Percentiles rank a stretch among this genome's conserved stretches.
Conservation (phyloP, 495 filamentous ascomycete species). For the Hyaloscypha finlandica region DNA sequence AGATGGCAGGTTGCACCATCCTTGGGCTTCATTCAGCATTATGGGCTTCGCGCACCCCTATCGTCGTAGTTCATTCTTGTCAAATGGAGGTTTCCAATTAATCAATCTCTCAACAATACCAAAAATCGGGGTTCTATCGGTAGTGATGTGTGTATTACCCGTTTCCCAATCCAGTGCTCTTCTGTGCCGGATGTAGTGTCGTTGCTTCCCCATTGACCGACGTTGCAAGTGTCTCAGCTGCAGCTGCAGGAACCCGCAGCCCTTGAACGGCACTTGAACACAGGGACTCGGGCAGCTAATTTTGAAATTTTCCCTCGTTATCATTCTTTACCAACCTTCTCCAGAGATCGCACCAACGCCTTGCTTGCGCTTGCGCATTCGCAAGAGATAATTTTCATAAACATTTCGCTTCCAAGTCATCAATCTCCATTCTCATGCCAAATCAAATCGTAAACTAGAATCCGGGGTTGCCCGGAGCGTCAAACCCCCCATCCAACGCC, state of each 20-base stretch:
- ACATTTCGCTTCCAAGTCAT: neutral
- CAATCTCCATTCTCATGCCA: neutral
- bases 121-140: neutral
- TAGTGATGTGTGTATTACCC: neutral
- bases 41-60: neutral
- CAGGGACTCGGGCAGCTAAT: neutral
- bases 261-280: neutral
- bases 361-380: neutral
- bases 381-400: no score
- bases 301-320: neutral
- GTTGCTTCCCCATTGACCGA: neutral
- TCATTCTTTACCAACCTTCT: neutral
- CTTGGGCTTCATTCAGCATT: neutral
- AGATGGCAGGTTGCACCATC: neutral
- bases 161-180: neutral
- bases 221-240: neutral
- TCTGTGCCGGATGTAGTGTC: no score
- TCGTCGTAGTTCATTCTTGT: neutral
- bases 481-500: conserved; percentile 46
- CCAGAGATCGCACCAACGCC: neutral
- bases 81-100: neutral
- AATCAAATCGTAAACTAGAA: neutral
- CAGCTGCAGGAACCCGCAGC: neutral
- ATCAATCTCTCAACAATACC: neutral
- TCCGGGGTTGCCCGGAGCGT: conserved; percentile 12